phyloP scores from a whole-genome alignment of 2,329 filamentous ascomycete species.

The Fusarium torulosum region DNA sequence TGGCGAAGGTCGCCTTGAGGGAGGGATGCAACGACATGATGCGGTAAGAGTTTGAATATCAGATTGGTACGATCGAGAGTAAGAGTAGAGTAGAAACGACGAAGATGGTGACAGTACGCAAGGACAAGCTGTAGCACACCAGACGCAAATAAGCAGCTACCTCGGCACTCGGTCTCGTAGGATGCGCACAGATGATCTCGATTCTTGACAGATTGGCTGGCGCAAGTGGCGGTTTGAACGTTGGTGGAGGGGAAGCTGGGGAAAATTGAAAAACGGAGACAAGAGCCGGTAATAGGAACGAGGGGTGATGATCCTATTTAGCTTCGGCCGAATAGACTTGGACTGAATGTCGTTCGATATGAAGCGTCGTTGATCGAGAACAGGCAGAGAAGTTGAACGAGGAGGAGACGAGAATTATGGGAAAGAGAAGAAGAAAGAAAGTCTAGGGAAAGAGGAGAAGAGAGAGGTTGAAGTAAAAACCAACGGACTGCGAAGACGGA shows the following conservation, averaged over 20 bases:
- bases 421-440: constrained; percentile 10
- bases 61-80: constrained; percentile 3
- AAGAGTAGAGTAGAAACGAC: neutral
- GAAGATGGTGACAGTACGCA: neutral
- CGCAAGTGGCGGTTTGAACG: constrained; percentile 40
- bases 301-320: constrained; percentile 40
- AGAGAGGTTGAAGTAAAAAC: constrained; percentile 22
- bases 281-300: constrained; percentile 37
- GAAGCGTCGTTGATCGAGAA: neutral
- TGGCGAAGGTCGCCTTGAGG: constrained; percentile 65
- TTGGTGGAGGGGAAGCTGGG: constrained; percentile 36
- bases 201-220: constrained; percentile 27
- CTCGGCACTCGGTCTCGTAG: constrained; percentile 12
- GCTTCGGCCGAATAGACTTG: constrained; percentile 30
- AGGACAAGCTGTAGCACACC: constrained; percentile 10
- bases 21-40: constrained; percentile 59
- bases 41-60: constrained; percentile 9
- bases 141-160: constrained; percentile 14
- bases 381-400: constrained; percentile 2
- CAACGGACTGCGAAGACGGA: constrained; percentile 10
- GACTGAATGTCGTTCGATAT: constrained; percentile 24
- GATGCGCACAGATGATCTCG: constrained; percentile 16
- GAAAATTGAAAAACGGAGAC: constrained; percentile 30
- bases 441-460: constrained; percentile 11
- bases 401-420: constrained; percentile 15